Evolutionary conservation across 1,139 yeast species (phyloP), one percentile per base, ranked within the genome.

Genomic region (Hyphopichia fennica): DNA sequence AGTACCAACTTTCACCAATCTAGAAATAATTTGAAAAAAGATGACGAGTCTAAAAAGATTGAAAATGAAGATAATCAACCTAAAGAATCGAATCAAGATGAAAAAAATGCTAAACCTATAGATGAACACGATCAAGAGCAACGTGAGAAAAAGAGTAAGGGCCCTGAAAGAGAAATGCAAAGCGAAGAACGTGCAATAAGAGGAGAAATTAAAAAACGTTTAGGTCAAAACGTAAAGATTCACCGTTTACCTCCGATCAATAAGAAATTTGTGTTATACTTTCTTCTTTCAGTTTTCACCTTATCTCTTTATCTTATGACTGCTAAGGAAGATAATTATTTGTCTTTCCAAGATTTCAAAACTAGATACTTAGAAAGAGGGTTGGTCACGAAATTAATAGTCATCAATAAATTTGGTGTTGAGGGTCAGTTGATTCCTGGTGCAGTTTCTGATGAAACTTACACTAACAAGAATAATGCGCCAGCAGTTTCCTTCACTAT

Each of bases 271-370:
- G 50, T 50, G 35, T 51, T 47, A 28, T 37, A 46, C 25, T 38
- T 47, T 42, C 35, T 56, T 35, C 47, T 52, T 32, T 32, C 52
- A 19, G 35, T 48, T 17, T 37, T 54, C 7, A 44, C 55, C 23
- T 46, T 50, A 18, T 34, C 51, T 14, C 47, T 55, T 23, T 39
- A 56, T 22, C 42, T 57, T 17, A 40, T 48, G 13, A 50, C 51
- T 25, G 45, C 41, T 5, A 47, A 49, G 5, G 45, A 48, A 25
- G 55, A 54, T 23, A 59, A 65, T 29, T 61, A 71, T 45, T 72
- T 93, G 49, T 86, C 97, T 2, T 89, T 88, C 77, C 97, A 91
- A 65, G 96, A 89, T 60, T 93, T 93, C 72, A 87, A 87, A 58
- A 77, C 84, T 18, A 82, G 85, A 46, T 89, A 86, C 57, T 73